Evolutionary conservation across 2,329 filamentous ascomycete species (phyloP).

Genomic region (Chrysosporium keratinophilum): DNA sequence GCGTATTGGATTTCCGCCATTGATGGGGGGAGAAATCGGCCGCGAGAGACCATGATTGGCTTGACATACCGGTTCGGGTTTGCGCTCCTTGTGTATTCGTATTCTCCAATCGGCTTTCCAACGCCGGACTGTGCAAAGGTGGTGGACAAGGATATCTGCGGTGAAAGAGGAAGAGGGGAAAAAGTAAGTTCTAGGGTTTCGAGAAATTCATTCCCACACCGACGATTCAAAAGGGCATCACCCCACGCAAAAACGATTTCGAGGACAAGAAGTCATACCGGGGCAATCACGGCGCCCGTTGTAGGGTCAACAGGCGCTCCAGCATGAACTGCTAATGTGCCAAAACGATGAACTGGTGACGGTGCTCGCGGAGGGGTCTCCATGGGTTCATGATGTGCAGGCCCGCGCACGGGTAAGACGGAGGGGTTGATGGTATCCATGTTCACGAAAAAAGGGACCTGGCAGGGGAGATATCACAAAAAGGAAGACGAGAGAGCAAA

Average conservation of each 20-base stretch:
- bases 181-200: slow-evolving; percentile 13
- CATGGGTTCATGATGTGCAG: slow-evolving; percentile 43
- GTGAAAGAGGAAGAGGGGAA: slow-evolving; percentile 6
- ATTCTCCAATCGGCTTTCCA: slow-evolving; percentile 74
- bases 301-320: slow-evolving; percentile 80
- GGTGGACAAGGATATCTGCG: slow-evolving; percentile 79
- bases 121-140: slow-evolving; percentile 89
- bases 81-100: slow-evolving; percentile 86
- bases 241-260: background rate
- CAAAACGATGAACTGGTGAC: slow-evolving; percentile 70
- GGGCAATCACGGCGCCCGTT: slow-evolving; percentile 90
- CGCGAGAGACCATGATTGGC: slow-evolving; percentile 2
- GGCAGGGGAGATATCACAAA: background rate
- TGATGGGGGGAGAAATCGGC: background rate
- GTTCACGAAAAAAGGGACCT: background rate
- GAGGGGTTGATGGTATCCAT: slow-evolving; percentile 8
- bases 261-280: slow-evolving; percentile 37
- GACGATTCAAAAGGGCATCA: background rate
- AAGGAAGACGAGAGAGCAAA: background rate
- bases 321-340: slow-evolving; percentile 88
- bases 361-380: slow-evolving; percentile 63
- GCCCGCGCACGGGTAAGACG: slow-evolving; percentile 11
- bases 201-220: background rate
- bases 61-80: slow-evolving; percentile 67
- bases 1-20: background rate